Evolutionary conservation across 1,139 yeast genomes (phyloP), one percentile per base, ranked within the genome.

Genomic region (Suhomyces bolitotheri): DNA sequence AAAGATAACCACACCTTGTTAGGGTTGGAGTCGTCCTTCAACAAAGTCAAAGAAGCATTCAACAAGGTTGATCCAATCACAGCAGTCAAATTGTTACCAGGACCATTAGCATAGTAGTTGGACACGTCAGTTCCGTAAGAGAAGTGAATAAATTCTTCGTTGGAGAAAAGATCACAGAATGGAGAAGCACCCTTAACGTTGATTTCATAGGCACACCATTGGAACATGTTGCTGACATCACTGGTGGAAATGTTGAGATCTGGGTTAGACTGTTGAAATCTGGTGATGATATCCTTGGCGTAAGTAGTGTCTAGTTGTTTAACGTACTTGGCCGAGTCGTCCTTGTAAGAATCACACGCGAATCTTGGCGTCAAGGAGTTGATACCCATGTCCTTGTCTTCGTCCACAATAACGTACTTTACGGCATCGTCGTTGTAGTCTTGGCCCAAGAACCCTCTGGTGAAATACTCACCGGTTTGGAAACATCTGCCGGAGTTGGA

Each of bases 141-240:
- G 41, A 64, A 58, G 15, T 62, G 59, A 16, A 71, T 56, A 49
- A 64, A 69, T 40, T 78, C 82, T 29, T 72, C 73, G 32, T 63
- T 60, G 34, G 76, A 70, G 58, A 79, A 71, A n/a, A 76, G 58
- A 25, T 65, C 61, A 52, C 83, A 75, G 40, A 77, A 66, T 9
- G 67, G 65, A 4, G 80, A 67, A 17, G 56, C 42, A 3, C 82
- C 82, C 22, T 58, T 58, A 11, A 66, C 73, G 45, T 72, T 72
- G 43, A 77, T 55, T 49, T 77, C 84, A 51, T 62, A 79, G 2
- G 78, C 79, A 56, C 82, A 78, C 58, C 73, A 58, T 31, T 58
- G 55, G 45, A 71, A 59, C 44, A 76, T 46, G 31, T 56, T 49
- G 29, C 51, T 51, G 28, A 77, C 64, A 46, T 80, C 82, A 8